Base-by-base conservation (phyloP, 805 yeast species). In the Limtongozyma cylindracea region DNA sequence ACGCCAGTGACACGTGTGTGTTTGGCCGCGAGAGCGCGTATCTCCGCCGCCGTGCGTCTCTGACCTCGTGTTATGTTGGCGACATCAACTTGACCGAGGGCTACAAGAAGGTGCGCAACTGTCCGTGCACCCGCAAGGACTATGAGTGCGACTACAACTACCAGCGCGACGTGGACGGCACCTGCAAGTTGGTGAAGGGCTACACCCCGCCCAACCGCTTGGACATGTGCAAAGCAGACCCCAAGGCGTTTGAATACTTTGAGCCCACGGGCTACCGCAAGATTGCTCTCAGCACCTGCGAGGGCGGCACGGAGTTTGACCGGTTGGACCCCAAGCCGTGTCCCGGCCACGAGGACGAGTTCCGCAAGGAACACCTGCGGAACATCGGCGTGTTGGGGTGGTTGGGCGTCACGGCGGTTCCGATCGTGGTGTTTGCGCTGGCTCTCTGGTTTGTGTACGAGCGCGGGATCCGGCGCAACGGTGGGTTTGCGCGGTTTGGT, bases 81-180 rank as follows among this genome's bases (percentile, higher is more conserved):
- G 61, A 61, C 24, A 63, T 67, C 3, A 57, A 57, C 8, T 49
- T 74, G 19, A 39, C 47, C 13, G 49, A 59, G 14, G 80, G 74
- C 2, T 60, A 53, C 35, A 56, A 54, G 30, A 49, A 58, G 8
- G 39, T 58, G 8, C 51, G 63, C 27, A 68, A 74, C 39, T 88
- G 98, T 47, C 39, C 70, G 2, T 88, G 98, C 48, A 56, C 88
- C 0, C 60, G 93, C 42, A 58, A 60, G 23, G 98, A 84, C 33
- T 88, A 51, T 37, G 98, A 88, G 43, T 88, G 98, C 56, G 98
- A 88, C 41, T 77, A 67, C 49, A 82, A 82, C 44, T 82, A 54
- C 41, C 60, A 45, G 25, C 56, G 70, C 27, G 67, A 66, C 22
- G 28, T 34, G 1, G 93, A 78, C 37, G 91, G 91, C 11, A 72